These are phyloP conservation scores for Dactylis glomerata DNA, from an alignment of 176 grass and related monocot species.

Conservation along the genomic window DNA sequence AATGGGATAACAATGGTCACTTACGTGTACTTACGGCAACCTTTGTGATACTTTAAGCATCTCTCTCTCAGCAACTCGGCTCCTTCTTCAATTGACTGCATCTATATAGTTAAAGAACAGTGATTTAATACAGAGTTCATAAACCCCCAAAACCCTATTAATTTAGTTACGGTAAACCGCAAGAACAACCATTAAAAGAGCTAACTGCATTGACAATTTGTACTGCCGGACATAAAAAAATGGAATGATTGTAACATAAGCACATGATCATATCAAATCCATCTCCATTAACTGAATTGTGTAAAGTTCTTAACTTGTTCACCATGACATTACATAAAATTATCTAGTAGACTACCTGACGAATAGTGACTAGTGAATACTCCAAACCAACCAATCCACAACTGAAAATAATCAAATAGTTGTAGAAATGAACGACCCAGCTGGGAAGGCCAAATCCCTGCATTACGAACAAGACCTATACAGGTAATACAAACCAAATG, in stretches of 20 bases:
- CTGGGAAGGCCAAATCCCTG: no score
- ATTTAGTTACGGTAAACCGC: background rate
- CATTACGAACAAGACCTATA: no score
- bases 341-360: background rate
- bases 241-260: background rate
- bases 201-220: background rate
- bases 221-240: background rate
- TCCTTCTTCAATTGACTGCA: constrained; percentile 17
- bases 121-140: background rate
- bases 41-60: constrained; percentile 16
- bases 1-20: background rate
- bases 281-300: background rate
- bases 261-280: background rate
- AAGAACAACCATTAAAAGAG: background rate
- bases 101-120: background rate
- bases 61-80: constrained; percentile 3
- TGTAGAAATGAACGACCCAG: no score
- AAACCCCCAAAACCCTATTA: background rate
- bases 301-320: background rate
- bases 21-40: constrained; percentile 17
- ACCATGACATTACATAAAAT: background rate
- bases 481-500: no score
- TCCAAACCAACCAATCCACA: background rate
- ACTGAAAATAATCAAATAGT: no score
- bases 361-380: background rate